phyloP scores from a whole-genome alignment of 805 yeast genomes.

The Candida ascalaphidarum region DNA sequence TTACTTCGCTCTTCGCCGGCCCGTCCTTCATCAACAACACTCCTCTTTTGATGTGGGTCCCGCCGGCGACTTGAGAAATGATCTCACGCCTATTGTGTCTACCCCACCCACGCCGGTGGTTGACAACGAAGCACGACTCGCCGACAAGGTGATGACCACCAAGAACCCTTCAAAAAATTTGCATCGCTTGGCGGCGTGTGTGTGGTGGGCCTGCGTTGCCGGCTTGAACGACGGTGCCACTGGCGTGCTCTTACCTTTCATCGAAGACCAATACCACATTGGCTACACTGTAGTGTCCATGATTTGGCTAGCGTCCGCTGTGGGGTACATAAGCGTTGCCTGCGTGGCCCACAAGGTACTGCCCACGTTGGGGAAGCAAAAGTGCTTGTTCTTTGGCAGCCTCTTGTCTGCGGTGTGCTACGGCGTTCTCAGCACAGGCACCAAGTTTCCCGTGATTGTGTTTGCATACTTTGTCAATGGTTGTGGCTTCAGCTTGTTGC shows the following conservation, averaged over 20 bases:
- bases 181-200: constrained; percentile 9
- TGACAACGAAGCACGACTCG: no score
- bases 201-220: constrained; percentile 7
- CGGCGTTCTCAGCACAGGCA: constrained; percentile 11
- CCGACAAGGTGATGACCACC: no score
- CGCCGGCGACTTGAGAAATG: no score
- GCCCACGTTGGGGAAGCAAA: constrained; percentile 8
- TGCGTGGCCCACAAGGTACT: constrained; percentile 7
- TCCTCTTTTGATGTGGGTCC: no score
- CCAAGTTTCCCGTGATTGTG: constrained; percentile 13
- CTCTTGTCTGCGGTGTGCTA: constrained; percentile 6
- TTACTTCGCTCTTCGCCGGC: no score
- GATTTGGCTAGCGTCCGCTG: constrained; percentile 13
- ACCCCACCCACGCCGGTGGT: no score
- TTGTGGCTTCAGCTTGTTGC: constrained; percentile 11
- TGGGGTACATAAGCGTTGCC: constrained; percentile 12
- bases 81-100: no score
- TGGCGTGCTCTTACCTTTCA: constrained; percentile 13
- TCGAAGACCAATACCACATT: constrained; percentile 10
- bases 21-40: no score
- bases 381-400: constrained; percentile 9
- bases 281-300: constrained; percentile 11
- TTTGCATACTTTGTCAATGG: constrained; percentile 16
- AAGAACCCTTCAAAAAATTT: no score
- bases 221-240: constrained; percentile 14